Percentiles rank a stretch among this genome's conserved stretches.
phyloP scores from a whole-genome alignment of 768 basidiomycete species.

The Mycena floridula region DNA sequence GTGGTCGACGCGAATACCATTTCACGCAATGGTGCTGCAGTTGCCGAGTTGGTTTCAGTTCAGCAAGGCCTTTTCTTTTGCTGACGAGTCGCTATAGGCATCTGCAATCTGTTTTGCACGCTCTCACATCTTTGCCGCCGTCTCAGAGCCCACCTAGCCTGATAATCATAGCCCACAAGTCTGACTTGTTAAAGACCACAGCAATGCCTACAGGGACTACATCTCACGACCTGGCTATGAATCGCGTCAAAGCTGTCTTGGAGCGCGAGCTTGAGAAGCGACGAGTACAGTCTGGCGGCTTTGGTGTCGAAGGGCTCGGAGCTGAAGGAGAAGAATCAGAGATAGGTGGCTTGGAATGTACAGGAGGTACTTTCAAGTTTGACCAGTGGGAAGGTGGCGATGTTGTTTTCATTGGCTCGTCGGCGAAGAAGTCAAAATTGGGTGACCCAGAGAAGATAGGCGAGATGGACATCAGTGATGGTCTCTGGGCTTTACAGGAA shows the following conservation, averaged over 20 bases:
- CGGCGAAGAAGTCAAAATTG: constrained; percentile 42
- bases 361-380: constrained; percentile 59
- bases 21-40: constrained; percentile 65
- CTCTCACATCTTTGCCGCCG: constrained; percentile 66
- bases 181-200: constrained; percentile 54
- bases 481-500: no score
- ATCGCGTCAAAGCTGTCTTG: constrained; percentile 68
- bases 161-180: constrained; percentile 71
- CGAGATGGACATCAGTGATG: no score
- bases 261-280: constrained; percentile 85
- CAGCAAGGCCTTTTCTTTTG: background rate
- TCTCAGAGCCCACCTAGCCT: constrained; percentile 57
- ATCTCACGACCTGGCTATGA: constrained; percentile 38
- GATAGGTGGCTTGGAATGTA: constrained; percentile 72
- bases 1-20: constrained; percentile 77
- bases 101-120: constrained; percentile 65
- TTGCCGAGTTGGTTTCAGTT: constrained; percentile 66
- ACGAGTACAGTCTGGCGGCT: constrained; percentile 51
- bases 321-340: constrained; percentile 56
- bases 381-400: constrained; percentile 83
- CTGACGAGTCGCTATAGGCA: constrained; percentile 41
- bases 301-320: constrained; percentile 70
- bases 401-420: constrained; percentile 60
- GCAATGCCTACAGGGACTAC: constrained; percentile 28
- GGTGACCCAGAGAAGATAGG: no score